These are phyloP conservation scores for Talaromyces sp. DNA, from an alignment of 2,329 filamentous ascomycete genomes.

Conservation along the genomic window DNA sequence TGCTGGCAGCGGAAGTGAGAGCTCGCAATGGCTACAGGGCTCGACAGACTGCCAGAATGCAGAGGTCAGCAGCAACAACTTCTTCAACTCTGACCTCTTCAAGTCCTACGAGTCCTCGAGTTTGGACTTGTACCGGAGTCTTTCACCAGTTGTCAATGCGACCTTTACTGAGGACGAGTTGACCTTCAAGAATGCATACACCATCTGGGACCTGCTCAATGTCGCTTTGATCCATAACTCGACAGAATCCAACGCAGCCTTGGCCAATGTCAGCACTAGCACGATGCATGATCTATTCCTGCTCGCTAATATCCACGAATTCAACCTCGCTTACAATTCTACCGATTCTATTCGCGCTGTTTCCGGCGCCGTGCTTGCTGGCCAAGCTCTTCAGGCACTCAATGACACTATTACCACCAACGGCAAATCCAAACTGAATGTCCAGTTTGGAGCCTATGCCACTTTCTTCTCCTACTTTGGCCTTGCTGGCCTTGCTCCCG, in stretches of 20 bases:
- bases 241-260: slow-evolving; percentile 52
- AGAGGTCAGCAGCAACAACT: slow-evolving; percentile 53
- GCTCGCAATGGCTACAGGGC: slow-evolving; percentile 55
- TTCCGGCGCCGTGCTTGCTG: slow-evolving; percentile 59
- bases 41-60: slow-evolving; percentile 52
- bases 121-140: slow-evolving; percentile 47
- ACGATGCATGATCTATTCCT: slow-evolving; percentile 60
- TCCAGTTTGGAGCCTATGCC: slow-evolving; percentile 60
- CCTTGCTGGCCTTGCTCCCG: slow-evolving; percentile 46
- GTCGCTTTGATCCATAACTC: slow-evolving; percentile 59
- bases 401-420: slow-evolving; percentile 34
- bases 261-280: slow-evolving; percentile 54
- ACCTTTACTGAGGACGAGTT: slow-evolving; percentile 46
- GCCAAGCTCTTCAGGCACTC: slow-evolving; percentile 51
- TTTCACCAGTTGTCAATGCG: slow-evolving; percentile 49
- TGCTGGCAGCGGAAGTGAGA: slow-evolving; percentile 55
- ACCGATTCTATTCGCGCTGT: slow-evolving; percentile 43
- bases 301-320: slow-evolving; percentile 78
- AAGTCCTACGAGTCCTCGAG: slow-evolving; percentile 43
- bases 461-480: slow-evolving; percentile 60
- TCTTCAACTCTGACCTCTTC: slow-evolving; percentile 51
- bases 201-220: slow-evolving; percentile 61
- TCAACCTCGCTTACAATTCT: slow-evolving; percentile 73
- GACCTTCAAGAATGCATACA: slow-evolving; percentile 59
- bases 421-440: slow-evolving; percentile 35